These are phyloP conservation scores for Aspergillus neotritici DNA, from an alignment of 2,329 filamentous ascomycete species.

Conservation along the genomic window DNA sequence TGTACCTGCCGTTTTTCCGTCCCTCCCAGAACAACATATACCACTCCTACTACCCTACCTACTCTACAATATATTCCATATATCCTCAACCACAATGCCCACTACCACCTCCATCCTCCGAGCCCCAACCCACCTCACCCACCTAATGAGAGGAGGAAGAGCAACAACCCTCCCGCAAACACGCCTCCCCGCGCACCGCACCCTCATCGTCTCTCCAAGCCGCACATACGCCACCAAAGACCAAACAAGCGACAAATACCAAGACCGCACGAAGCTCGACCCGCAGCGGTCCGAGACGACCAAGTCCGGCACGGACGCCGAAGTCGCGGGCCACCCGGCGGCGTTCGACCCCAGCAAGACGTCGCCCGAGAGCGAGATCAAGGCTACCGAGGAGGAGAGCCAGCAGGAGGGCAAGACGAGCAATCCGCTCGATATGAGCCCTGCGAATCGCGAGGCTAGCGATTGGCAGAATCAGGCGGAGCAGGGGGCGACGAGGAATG, in stretches of 20 bases:
- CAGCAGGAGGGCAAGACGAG: constrained; percentile 35
- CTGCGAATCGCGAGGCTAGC: constrained; percentile 56
- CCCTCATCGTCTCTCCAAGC: neutral
- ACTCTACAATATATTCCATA: too few relatives aligned
- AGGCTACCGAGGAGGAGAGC: constrained; percentile 33
- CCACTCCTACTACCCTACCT: too few relatives aligned
- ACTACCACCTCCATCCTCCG: constrained; percentile 4
- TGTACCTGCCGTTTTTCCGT: too few relatives aligned
- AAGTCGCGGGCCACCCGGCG: constrained; percentile 53
- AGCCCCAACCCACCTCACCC: neutral
- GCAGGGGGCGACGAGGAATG: constrained; percentile 39
- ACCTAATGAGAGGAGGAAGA: too few relatives aligned
- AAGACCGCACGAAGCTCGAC: constrained; percentile 58
- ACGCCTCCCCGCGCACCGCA: neutral
- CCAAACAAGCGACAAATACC: constrained; percentile 4
- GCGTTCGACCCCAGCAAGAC: constrained; percentile 67
- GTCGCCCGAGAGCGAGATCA: constrained; percentile 54
- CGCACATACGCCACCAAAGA: neutral
- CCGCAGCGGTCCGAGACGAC: constrained; percentile 62
- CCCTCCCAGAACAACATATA: too few relatives aligned
- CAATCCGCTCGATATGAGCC: constrained; percentile 55
- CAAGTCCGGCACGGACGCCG: constrained; percentile 60
- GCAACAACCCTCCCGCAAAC: constrained; percentile 1
- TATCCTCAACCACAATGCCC: neutral
- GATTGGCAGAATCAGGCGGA: constrained; percentile 42